Conservation (phyloP, 192 early-diverging fungal species). For the Neocallimastix lanati region DNA sequence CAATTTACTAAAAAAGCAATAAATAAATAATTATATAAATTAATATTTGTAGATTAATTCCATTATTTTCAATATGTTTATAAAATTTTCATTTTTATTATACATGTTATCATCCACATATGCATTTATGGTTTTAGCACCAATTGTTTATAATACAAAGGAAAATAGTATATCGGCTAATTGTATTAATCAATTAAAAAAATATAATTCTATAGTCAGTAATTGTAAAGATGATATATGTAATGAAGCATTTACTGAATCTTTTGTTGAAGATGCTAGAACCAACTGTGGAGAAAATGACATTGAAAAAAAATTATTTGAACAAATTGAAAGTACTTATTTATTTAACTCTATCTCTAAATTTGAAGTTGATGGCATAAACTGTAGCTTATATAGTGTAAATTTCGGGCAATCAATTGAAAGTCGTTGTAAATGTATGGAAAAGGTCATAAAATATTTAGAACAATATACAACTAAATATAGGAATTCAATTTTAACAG, state of each 20-base stretch:
- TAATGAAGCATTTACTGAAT: background rate
- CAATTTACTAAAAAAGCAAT: too few relatives aligned
- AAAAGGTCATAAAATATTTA: background rate
- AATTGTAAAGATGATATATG: background rate
- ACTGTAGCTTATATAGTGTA: background rate
- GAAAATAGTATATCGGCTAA: background rate
- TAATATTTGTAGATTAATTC: too few relatives aligned
- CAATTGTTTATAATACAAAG: background rate
- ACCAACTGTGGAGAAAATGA: background rate
- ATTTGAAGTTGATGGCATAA: background rate
- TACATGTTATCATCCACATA: background rate
- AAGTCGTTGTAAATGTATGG: background rate
- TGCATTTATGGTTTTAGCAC: background rate
- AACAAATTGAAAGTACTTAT: background rate
- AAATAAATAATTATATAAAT: too few relatives aligned
- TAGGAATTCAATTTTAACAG: background rate
- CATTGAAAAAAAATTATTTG: background rate
- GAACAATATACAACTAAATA: background rate
- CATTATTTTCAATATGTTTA: background rate
- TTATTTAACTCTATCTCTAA: background rate
- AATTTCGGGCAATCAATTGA: background rate
- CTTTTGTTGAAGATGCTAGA: background rate
- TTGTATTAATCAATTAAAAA: background rate
- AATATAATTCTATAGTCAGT: background rate
- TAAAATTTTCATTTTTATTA: background rate